phyloP scores from a whole-genome alignment of 441 rosid species.

The Iberis amara region DNA sequence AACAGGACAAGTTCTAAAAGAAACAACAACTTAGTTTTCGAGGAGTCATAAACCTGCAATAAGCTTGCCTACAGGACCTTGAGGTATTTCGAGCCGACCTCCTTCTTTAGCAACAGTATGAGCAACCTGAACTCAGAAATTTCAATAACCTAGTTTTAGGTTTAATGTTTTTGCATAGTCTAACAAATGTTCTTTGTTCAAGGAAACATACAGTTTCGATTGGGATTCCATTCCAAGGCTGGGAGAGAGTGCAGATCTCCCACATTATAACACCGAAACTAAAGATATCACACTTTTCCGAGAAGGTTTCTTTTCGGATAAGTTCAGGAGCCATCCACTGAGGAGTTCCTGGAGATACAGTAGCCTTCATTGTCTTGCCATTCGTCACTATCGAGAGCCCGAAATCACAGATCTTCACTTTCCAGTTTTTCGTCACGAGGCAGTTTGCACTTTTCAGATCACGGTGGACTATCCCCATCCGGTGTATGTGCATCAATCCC shows the following conservation, averaged over 20 bases:
- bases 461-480: conserved; percentile 79
- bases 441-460: conserved; percentile 86
- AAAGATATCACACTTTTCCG: conserved; percentile 76
- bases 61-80: conserved; percentile 64
- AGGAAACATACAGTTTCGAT: conserved; percentile 46
- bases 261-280: conserved; percentile 86
- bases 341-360: conserved; percentile 76
- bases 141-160: not conserved
- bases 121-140: conserved; percentile 45
- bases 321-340: conserved; percentile 95
- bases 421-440: conserved; percentile 56
- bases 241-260: conserved; percentile 68
- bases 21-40: conserved; percentile 5
- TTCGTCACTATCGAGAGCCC: conserved; percentile 54
- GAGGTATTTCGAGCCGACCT: conserved; percentile 63
- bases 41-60: conserved; percentile 48
- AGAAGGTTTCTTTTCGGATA: conserved; percentile 65
- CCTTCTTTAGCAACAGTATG: conserved; percentile 68
- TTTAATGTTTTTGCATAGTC: not conserved
- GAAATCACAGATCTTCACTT: conserved; percentile 76
- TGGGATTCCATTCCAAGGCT: conserved; percentile 79
- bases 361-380: conserved; percentile 38
- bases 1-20: conserved; percentile 4
- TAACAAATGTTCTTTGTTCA: not conserved
- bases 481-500: conserved; percentile 78